Evolutionary conservation across 2,329 filamentous ascomycete species (phyloP).

Genomic region (Lasiodiplodia theobromae): DNA sequence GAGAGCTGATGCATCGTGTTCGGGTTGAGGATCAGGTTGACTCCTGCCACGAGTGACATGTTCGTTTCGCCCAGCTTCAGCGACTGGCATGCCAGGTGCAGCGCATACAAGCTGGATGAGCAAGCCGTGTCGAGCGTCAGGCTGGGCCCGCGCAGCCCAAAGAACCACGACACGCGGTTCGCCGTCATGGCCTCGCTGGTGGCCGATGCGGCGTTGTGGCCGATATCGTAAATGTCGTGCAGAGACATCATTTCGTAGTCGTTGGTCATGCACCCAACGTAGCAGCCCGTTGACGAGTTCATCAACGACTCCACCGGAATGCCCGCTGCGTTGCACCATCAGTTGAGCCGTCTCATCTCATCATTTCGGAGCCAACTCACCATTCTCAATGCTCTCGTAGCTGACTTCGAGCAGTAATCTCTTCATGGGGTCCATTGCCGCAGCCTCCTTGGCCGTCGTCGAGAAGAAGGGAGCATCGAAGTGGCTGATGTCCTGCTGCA

Average conservation of each 20-base stretch:
- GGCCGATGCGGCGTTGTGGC: slow-evolving; percentile 32
- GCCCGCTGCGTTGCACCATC: slow-evolving; percentile 11
- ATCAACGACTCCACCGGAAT: slow-evolving; percentile 19
- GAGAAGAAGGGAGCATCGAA: slow-evolving; percentile 38
- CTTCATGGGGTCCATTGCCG: slow-evolving; percentile 38
- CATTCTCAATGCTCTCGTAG: slow-evolving; percentile 51
- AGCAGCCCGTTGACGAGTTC: slow-evolving; percentile 9
- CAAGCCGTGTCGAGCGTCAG: slow-evolving; percentile 46
- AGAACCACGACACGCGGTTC: slow-evolving; percentile 41
- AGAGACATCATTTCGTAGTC: slow-evolving; percentile 35
- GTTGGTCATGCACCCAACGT: slow-evolving; percentile 33
- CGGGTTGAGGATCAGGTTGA: background rate
- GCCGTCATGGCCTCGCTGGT: slow-evolving; percentile 38
- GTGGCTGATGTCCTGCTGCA: slow-evolving; percentile 23
- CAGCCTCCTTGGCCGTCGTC: slow-evolving; percentile 35
- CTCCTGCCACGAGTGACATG: slow-evolving; percentile 27
- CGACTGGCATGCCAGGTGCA: slow-evolving; percentile 41
- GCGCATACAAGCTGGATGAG: slow-evolving; percentile 36
- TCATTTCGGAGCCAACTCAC: background rate
- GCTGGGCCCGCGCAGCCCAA: slow-evolving; percentile 41
- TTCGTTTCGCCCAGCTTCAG: slow-evolving; percentile 34
- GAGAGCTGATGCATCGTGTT: slow-evolving; percentile 3
- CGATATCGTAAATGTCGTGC: background rate
- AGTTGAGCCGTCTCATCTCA: background rate
- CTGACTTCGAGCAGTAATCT: slow-evolving; percentile 39